Evolutionary conservation across 2,329 filamentous ascomycete genomes (phyloP).

Genomic region (Dactylellina parvicollis): DNA sequence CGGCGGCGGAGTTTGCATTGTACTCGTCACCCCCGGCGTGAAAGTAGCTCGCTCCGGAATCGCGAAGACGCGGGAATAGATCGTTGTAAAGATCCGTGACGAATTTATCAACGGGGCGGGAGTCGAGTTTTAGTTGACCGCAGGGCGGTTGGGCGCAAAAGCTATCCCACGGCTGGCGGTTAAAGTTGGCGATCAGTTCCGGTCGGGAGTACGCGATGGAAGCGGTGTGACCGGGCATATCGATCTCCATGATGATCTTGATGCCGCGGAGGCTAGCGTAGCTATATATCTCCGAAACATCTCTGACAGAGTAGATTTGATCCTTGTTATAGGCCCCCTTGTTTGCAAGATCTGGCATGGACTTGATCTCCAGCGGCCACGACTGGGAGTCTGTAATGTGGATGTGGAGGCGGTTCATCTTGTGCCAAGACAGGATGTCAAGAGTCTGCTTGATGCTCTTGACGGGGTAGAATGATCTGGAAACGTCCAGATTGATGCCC

Average conservation of each 20-base stretch:
- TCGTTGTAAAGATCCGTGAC: constrained; percentile 78
- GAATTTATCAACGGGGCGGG: constrained; percentile 73
- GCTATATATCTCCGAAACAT: constrained; percentile 74
- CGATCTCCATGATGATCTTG: constrained; percentile 78
- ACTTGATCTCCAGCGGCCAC: constrained; percentile 83
- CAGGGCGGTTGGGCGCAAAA: constrained; percentile 63
- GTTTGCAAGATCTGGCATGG: constrained; percentile 75
- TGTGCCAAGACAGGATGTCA: constrained; percentile 79
- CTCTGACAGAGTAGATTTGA: constrained; percentile 73
- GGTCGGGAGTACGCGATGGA: constrained; percentile 74
- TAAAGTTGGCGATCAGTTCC: constrained; percentile 66
- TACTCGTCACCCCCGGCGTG: constrained; percentile 90
- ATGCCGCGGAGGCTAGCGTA: constrained; percentile 76
- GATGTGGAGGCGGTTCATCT: constrained; percentile 83
- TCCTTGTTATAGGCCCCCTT: constrained; percentile 77
- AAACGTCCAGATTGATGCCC: constrained; percentile 81
- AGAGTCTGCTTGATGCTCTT: constrained; percentile 77
- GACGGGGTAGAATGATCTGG: constrained; percentile 76
- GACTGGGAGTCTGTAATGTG: constrained; percentile 86
- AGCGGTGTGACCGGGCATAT: constrained; percentile 82
- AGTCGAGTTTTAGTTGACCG: constrained; percentile 80
- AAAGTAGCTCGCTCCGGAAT: constrained; percentile 77
- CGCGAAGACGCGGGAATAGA: constrained; percentile 73
- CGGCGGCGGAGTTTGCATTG: constrained; percentile 76
- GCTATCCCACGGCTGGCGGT: constrained; percentile 24